Base-by-base conservation (phyloP, 2,329 filamentous ascomycete genomes). In the Aspergillus persii region DNA sequence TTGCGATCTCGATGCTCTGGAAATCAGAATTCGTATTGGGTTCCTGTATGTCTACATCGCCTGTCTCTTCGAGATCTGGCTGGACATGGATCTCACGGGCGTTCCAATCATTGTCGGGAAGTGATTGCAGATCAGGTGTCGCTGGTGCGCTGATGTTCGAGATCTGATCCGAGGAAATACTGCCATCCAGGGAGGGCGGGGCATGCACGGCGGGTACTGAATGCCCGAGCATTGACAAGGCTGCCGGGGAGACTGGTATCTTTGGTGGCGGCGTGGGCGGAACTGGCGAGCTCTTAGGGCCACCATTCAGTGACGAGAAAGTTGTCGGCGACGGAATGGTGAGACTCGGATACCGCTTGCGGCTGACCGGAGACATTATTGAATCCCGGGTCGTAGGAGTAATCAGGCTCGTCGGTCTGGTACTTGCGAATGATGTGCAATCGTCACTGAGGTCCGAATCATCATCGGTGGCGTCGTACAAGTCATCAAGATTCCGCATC, bases 101-200 rank as follows among this genome's bases (percentile, higher is more conserved):
- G 53, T 79, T 79, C 91, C 91, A 96, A 57, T 84, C 83, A 57
- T 81, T 79, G 50, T 85, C 84, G 18, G 81, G 78, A 39, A 82
- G 79, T 8, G 80, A 79, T 31, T 77, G 85, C 64, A 91, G 83
- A 61, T 94, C 83, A 12, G 93, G 93, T 0, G 93, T 97, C 9
- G 90, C 86, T 4, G 94, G 92, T 52, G 91, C 91, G 69, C 92
- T 96, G 73, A 92, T 84, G 55, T 84, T 84, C 1, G 92, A 91
- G 74, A 96, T 84, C 72, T 96, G 92, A 71, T 97, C 93, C 2
- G 93, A 96, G 8, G 87, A 89, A 68, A 95, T 79, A 76, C 92
- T 96, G 26, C 92, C 93, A 77, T 96, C 93, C 3, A 96, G 81
- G 4, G 94, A 97, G 3, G 94, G 94, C 4, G 93, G 89, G 5